Evolutionary conservation across 2,329 filamentous ascomycete species (phyloP).

Genomic region (Penicillium hesseltinei): DNA sequence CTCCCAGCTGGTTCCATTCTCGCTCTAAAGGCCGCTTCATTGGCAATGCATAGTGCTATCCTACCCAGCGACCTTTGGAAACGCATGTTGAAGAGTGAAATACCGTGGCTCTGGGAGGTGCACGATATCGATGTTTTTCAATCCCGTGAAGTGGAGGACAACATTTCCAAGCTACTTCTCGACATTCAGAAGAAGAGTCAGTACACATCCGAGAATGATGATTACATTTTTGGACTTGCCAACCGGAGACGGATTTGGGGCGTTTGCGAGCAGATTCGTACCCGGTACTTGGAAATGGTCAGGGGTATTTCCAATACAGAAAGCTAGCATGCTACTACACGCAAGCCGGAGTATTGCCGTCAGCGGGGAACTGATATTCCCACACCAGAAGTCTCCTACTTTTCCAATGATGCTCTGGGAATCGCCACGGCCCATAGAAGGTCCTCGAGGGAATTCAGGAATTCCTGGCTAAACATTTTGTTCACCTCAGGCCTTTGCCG

Average conservation of each 20-base stretch:
- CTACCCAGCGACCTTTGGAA: not conserved
- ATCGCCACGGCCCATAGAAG: no score
- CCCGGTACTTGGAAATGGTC: not conserved
- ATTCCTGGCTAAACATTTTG: no score
- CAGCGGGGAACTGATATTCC: no score
- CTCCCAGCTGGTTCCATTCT: not conserved
- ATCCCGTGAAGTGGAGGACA: not conserved
- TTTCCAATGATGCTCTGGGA: no score
- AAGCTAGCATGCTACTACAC: not conserved
- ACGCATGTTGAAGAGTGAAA: not conserved
- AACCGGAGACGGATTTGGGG: not conserved
- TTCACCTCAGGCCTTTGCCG: no score
- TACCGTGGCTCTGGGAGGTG: not conserved
- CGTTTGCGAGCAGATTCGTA: not conserved
- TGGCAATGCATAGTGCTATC: not conserved
- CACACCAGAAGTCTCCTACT: no score
- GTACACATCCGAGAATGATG: not conserved
- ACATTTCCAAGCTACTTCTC: not conserved
- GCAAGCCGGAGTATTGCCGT: no score
- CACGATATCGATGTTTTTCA: not conserved
- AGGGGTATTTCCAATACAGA: not conserved
- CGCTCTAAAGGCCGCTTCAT: not conserved
- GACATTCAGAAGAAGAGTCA: not conserved
- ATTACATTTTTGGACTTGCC: not conserved
- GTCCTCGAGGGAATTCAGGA: no score